These are phyloP conservation scores for Sedum album DNA, from an alignment of 164 flowering plant species.

Conservation along the genomic window DNA sequence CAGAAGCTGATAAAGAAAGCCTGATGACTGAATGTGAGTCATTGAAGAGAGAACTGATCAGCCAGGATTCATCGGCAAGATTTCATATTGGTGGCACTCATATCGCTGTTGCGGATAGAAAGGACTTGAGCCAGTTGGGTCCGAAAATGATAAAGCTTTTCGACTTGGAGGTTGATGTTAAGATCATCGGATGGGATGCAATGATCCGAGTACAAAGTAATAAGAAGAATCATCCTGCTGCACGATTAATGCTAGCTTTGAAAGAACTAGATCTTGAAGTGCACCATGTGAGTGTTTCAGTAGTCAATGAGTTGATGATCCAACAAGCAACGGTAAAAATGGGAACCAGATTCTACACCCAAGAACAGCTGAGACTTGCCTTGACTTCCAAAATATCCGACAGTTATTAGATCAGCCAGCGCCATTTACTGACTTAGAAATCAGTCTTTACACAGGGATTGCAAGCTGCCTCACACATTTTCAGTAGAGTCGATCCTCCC, in stretches of 20 bases:
- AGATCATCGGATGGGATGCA: constrained; percentile 80
- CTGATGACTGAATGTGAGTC: constrained; percentile 39
- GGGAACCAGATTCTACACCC: constrained; percentile 53
- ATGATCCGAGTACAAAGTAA: constrained; percentile 62
- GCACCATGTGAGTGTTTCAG: constrained; percentile 73
- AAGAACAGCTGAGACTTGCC: constrained; percentile 60
- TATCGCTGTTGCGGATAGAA: constrained; percentile 17
- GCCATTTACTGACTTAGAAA: too few species aligned
- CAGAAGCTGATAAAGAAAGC: constrained; percentile 49
- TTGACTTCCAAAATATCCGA: constrained; percentile 41
- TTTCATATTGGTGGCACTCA: constrained; percentile 1
- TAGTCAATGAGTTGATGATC: constrained; percentile 82
- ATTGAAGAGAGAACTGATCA: constrained; percentile 37
- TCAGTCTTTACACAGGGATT: constrained; percentile 26
- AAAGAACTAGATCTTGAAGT: constrained; percentile 72
- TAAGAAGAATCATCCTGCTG: constrained; percentile 77
- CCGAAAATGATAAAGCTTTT: constrained; percentile 19
- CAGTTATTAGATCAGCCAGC: constrained; percentile 4
- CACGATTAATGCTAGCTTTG: constrained; percentile 69
- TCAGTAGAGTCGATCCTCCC: neutral
- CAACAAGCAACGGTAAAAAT: constrained; percentile 84
- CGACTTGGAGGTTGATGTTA: constrained; percentile 71
- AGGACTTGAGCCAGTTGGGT: constrained; percentile 15
- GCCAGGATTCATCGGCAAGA: neutral
- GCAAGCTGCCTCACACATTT: neutral